phyloP scores from a whole-genome alignment of 1,284 basidiomycete genomes.

The Microbotryomycetes sp. region DNA sequence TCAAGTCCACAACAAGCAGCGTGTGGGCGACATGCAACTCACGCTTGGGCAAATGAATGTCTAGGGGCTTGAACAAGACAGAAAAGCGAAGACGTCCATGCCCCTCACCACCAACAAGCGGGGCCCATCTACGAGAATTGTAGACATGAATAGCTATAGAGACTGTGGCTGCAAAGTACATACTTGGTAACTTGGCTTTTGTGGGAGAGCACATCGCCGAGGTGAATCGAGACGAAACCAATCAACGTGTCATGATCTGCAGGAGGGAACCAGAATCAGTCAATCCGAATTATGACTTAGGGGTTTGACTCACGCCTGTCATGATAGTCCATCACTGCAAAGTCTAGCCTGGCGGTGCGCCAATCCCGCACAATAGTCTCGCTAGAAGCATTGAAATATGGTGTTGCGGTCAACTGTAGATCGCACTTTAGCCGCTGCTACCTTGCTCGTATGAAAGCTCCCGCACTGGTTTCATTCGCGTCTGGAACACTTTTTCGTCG shows the following conservation, averaged over 20 bases:
- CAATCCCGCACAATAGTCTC: constrained; percentile 26
- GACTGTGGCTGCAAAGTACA: background rate
- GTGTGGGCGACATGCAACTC: no score
- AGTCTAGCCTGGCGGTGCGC: constrained; percentile 11
- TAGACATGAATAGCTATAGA: background rate
- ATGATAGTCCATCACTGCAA: constrained; percentile 28
- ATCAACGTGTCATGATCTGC: constrained; percentile 21
- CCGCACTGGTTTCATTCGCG: constrained; percentile 16
- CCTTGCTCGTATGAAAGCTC: background rate
- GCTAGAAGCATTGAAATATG: constrained; percentile 23
- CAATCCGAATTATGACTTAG: background rate
- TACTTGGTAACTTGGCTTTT: constrained; percentile 20
- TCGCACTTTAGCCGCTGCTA: no score
- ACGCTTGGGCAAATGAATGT: background rate
- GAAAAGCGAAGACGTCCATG: constrained; percentile 24
- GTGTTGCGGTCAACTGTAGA: background rate
- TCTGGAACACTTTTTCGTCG: constrained; percentile 19
- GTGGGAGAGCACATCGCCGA: constrained; percentile 12
- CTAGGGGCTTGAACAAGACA: constrained; percentile 27
- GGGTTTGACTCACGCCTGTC: constrained; percentile 13
- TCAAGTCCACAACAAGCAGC: no score
- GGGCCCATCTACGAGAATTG: constrained; percentile 9
- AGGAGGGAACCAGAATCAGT: background rate
- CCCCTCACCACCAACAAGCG: constrained; percentile 3
- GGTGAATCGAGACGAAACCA: constrained; percentile 18